Percentiles rank a stretch among this genome's conserved stretches.
Conservation (phyloP, 768 basidiomycete genomes). For the Suillus subalutaceus region DNA sequence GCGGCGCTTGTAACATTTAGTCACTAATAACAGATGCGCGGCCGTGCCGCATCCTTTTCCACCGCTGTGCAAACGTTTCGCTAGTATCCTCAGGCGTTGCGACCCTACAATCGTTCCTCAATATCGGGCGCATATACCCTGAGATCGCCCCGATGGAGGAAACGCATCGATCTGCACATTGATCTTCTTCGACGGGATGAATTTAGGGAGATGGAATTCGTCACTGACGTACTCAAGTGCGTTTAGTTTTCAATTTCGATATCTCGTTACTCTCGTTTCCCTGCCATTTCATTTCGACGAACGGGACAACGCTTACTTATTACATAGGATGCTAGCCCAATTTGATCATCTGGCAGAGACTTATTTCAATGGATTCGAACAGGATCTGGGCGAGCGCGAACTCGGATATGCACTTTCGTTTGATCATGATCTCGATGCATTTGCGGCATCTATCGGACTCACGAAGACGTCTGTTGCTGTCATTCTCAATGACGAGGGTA, state of each 20-base stretch:
- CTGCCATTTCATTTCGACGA: neutral
- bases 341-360: constrained; percentile 91
- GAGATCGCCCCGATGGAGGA: constrained; percentile 91
- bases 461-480: constrained; percentile 83
- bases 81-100: constrained; percentile 78
- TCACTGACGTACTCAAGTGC: constrained; percentile 85
- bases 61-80: constrained; percentile 89
- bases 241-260: constrained; percentile 27
- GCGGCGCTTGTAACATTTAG: neutral
- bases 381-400: constrained; percentile 89
- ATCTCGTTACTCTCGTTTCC: no score
- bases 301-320: neutral
- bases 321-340: constrained; percentile 83
- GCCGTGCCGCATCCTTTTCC: constrained; percentile 78
- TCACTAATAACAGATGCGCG: constrained; percentile 65
- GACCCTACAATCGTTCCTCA: constrained; percentile 86
- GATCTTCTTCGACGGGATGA: constrained; percentile 84
- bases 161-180: constrained; percentile 89
- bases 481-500: constrained; percentile 79
- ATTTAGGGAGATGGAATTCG: constrained; percentile 93
- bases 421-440: constrained; percentile 92
- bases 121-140: constrained; percentile 77
- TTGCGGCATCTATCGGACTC: constrained; percentile 88
- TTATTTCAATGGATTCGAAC: constrained; percentile 81
- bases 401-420: constrained; percentile 79